These are phyloP conservation scores for Nidula niveotomentosa DNA, from an alignment of 1,284 basidiomycete species.

Conservation along the genomic window DNA sequence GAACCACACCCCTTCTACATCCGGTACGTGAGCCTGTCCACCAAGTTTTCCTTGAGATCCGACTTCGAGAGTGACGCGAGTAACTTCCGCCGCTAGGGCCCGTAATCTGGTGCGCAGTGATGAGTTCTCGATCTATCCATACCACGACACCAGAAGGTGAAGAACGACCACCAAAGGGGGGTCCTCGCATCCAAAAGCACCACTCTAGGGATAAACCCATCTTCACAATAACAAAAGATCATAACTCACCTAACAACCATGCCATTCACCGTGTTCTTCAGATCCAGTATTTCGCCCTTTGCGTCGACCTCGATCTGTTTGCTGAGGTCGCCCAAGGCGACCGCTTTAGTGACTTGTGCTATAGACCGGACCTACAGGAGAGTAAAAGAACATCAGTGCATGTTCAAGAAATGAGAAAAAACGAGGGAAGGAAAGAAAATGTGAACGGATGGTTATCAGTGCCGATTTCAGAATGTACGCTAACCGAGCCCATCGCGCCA, in stretches of 20 bases:
- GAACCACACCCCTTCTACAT: constrained; percentile 95
- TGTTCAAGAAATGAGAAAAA: background rate
- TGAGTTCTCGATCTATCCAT: background rate
- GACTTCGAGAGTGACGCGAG: constrained; percentile 93
- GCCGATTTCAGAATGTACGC: too few species aligned
- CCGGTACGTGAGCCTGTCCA: constrained; percentile 89
- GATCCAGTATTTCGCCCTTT: constrained; percentile 93
- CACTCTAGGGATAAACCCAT: too few species aligned
- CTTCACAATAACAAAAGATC: background rate
- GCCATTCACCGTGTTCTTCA: constrained; percentile 98
- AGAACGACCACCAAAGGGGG: too few species aligned
- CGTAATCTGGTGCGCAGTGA: constrained; percentile 51
- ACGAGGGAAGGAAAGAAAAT: background rate
- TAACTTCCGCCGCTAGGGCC: constrained; percentile 93
- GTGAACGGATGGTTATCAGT: too few species aligned
- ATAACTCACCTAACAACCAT: constrained; percentile 77
- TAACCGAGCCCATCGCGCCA: too few species aligned
- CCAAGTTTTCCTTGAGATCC: constrained; percentile 88
- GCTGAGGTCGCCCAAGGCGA: constrained; percentile 92
- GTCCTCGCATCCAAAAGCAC: too few species aligned
- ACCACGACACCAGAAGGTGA: background rate
- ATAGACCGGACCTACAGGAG: constrained; percentile 76
- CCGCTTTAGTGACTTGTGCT: constrained; percentile 91
- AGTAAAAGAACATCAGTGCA: background rate
- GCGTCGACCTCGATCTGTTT: constrained; percentile 98